Conservation (phyloP, 495 filamentous ascomycete species). For the Podospora fimiseda region DNA sequence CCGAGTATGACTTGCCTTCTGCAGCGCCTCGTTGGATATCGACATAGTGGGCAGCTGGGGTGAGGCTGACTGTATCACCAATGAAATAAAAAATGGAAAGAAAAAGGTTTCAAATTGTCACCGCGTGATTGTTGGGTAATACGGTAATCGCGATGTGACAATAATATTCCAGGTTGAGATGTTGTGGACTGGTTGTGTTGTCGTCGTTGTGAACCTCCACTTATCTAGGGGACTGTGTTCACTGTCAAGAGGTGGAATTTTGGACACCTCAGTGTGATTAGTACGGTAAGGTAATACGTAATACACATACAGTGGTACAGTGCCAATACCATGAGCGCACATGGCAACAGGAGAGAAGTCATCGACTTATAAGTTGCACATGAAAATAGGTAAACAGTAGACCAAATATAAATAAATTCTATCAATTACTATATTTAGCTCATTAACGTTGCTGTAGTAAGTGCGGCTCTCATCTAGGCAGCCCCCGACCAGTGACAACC, state of each 20-base stretch:
- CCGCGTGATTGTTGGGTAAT: neutral
- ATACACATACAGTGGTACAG: constrained; percentile 4
- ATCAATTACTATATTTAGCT: too few species aligned
- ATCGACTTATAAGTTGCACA: neutral
- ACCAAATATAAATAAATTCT: too few species aligned
- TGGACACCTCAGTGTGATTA: neutral
- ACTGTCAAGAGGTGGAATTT: neutral
- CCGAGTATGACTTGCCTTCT: constrained; percentile 59
- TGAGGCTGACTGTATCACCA: neutral
- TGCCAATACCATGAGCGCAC: constrained; percentile 1
- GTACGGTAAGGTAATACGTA: neutral
- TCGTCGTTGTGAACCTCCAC: constrained; percentile 2
- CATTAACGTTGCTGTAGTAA: too few species aligned
- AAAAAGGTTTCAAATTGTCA: too few species aligned
- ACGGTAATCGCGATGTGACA: neutral
- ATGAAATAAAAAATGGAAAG: neutral
- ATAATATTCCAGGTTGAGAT: neutral
- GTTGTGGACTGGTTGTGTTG: neutral
- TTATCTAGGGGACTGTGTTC: neutral
- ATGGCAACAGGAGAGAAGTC: neutral
- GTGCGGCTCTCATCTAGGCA: too few species aligned
- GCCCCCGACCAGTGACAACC: too few species aligned
- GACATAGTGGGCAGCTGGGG: constrained; percentile 57
- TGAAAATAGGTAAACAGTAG: neutral
- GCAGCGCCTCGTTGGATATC: constrained; percentile 89